Base-by-base conservation (phyloP, 768 basidiomycete species). In the Leccinum obscurum region DNA sequence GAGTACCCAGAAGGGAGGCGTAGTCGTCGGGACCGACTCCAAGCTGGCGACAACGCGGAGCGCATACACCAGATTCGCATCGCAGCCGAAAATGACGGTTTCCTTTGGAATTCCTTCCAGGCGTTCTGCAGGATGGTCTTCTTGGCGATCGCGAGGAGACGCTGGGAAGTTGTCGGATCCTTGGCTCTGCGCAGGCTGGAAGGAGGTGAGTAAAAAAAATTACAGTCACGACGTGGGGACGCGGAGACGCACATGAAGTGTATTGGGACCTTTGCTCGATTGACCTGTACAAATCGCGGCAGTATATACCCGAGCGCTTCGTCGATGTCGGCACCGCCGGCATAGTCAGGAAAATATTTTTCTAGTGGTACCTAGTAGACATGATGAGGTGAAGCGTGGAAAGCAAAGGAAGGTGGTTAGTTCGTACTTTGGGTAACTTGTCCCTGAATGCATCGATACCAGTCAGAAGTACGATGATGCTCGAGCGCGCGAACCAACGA, bases 371-470 rank as follows among this genome's bases (percentile, higher is more conserved):
- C 30, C 60, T 54, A 15, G 20, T 22, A 54, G 11, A 17, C 15
- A 30, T 41, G 7, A 59, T 37, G 11, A 32, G 6, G 7, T 11
- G 5, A 41, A 32, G 20, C 9, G 15, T 3, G 20, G 17, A 15
- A 8, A 7, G 30, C 2, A 2, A 4, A 13, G 22, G 32, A 41
- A 32, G 13, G 20, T 11, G 15, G 20, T 13, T 24, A 32, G n/a
- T 15, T 14, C 30, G 28, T 22, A 61, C 60, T 52, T 58, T 46
- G 39, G 32, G 35, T 30, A 58, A 53, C 37, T 60, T 61, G 52
- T 34, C 28, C 14, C 41, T 30, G 46, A 61, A 60, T 8, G 9
- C 3, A 1, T 41, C 60, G 8, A 54, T 11, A 34, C 54, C 14
- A 14, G 57, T 60, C 22, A 61, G 46, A 8, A 54, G 22, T 7